Conservation (phyloP, 169 alveolate species). For the Eimeria necatrix region DNA sequence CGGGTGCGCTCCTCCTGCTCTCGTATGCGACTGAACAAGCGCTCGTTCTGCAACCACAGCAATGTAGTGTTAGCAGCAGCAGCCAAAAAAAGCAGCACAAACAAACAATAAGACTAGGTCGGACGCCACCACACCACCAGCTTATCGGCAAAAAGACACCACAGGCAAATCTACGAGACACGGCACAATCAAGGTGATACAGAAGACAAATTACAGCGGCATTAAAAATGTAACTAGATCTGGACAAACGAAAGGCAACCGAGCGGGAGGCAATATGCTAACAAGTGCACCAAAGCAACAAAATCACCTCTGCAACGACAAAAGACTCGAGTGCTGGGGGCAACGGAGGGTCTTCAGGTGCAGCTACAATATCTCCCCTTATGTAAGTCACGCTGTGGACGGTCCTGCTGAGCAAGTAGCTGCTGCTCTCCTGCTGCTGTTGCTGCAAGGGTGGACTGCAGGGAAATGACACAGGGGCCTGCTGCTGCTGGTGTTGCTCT, state of each 20-base stretch:
- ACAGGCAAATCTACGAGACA: no score
- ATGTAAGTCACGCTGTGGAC: constrained; percentile 73
- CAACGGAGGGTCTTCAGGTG: constrained; percentile 61
- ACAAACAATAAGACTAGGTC: not conserved
- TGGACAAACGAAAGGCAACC: no score
- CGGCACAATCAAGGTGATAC: no score
- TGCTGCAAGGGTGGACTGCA: not conserved
- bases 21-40: constrained; percentile 37
- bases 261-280: no score
- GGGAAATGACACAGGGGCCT: not conserved
- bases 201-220: no score
- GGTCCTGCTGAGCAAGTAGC: constrained; percentile 54
- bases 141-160: no score
- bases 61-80: not conserved
- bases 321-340: constrained; percentile 62
- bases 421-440: constrained; percentile 36
- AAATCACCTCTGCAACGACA: constrained; percentile 45
- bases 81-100: not conserved
- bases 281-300: no score
- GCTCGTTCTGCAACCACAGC: constrained; percentile 61
- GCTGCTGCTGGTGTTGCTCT: constrained; percentile 31
- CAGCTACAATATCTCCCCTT: constrained; percentile 60
- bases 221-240: no score
- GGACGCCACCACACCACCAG: no score
- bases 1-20: constrained; percentile 65